Percentiles rank a stretch among this genome's conserved stretches.
Conservation (phyloP, 192 early-diverging fungal species). For the Geranomyces variabilis region DNA sequence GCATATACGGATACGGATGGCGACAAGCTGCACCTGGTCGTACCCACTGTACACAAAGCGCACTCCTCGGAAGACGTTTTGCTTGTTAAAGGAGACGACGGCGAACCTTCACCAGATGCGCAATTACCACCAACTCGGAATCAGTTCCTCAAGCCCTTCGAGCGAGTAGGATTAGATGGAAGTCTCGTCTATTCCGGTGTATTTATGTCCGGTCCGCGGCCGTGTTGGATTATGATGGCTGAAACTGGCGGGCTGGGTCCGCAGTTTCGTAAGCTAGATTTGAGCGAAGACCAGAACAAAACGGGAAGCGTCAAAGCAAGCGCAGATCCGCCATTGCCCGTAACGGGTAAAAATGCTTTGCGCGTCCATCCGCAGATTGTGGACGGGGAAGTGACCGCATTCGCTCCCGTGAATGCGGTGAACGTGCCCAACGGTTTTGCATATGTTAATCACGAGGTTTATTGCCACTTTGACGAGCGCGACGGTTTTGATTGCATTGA, state of each 20-base stretch:
- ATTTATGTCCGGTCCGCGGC: slow-evolving; percentile 71
- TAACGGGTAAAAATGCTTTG: slow-evolving; percentile 58
- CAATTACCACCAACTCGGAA: slow-evolving; percentile 9
- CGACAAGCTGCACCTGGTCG: slow-evolving; percentile 47
- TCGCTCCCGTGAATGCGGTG: slow-evolving; percentile 78
- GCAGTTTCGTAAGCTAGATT: slow-evolving; percentile 35
- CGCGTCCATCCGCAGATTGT: slow-evolving; percentile 74
- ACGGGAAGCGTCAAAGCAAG: not conserved
- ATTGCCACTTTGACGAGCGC: not conserved
- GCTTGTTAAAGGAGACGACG: too few species aligned
- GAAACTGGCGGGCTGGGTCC: slow-evolving; percentile 25
- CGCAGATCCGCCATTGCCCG: slow-evolving; percentile 34
- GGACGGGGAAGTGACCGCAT: slow-evolving; percentile 68
- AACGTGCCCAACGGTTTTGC: slow-evolving; percentile 78
- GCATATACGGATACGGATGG: slow-evolving; percentile 44
- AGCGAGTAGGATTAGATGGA: slow-evolving; percentile 31
- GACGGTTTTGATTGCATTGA: too few species aligned
- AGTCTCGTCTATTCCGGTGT: slow-evolving; percentile 63
- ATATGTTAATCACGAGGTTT: slow-evolving; percentile 70
- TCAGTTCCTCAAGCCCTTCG: slow-evolving; percentile 45
- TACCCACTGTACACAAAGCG: not conserved
- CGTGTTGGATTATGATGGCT: slow-evolving; percentile 72
- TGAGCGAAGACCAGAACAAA: not conserved
- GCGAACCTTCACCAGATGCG: too few species aligned
- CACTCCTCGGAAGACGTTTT: not conserved